A percentile compares a stretch with the other conserved stretches of the same genome.
phyloP scores from a whole-genome alignment of 2,329 filamentous ascomycete genomes.

The Mycosphaerella sp. region DNA sequence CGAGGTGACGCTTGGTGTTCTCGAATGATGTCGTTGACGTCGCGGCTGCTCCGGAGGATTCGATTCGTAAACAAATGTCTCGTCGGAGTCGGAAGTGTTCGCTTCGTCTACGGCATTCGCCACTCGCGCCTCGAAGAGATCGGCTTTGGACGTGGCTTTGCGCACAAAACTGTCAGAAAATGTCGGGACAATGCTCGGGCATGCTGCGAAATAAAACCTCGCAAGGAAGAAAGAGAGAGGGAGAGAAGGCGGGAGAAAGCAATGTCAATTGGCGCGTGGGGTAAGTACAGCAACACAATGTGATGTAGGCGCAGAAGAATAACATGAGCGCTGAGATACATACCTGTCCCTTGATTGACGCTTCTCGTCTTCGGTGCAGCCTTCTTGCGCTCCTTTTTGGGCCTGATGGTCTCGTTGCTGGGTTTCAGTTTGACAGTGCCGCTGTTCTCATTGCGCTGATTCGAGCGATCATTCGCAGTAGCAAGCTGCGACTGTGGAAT shows the following conservation, averaged over 20 bases:
- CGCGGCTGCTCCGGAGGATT: slow-evolving; percentile 65
- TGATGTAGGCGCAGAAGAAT: slow-evolving; percentile 8
- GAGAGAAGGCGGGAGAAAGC: no score
- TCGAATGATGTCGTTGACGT: slow-evolving; percentile 76
- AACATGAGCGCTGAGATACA: slow-evolving; percentile 36
- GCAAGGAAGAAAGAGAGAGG: not conserved
- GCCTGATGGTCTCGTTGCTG: slow-evolving; percentile 92
- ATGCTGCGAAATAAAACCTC: not conserved
- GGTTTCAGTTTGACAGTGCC: slow-evolving; percentile 78
- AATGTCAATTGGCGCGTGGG: not conserved
- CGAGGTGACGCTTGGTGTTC: slow-evolving; percentile 90
- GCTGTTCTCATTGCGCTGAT: slow-evolving; percentile 55
- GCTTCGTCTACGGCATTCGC: slow-evolving; percentile 93
- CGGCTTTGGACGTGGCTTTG: slow-evolving; percentile 84
- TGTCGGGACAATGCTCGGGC: slow-evolving; percentile 20
- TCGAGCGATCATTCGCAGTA: slow-evolving; percentile 48
- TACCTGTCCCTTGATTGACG: slow-evolving; percentile 67
- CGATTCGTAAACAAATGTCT: slow-evolving; percentile 98
- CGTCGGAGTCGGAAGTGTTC: slow-evolving; percentile 93
- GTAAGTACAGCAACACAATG: not conserved
- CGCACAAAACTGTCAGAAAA: slow-evolving; percentile 30
- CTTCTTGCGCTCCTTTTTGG: slow-evolving; percentile 88
- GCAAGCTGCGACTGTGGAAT: slow-evolving; percentile 77
- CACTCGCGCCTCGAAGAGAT: slow-evolving; percentile 96
- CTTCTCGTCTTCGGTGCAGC: slow-evolving; percentile 65